Evolutionary conservation across 768 basidiomycete species (phyloP).

Genomic region (Nidula microcarpa): DNA sequence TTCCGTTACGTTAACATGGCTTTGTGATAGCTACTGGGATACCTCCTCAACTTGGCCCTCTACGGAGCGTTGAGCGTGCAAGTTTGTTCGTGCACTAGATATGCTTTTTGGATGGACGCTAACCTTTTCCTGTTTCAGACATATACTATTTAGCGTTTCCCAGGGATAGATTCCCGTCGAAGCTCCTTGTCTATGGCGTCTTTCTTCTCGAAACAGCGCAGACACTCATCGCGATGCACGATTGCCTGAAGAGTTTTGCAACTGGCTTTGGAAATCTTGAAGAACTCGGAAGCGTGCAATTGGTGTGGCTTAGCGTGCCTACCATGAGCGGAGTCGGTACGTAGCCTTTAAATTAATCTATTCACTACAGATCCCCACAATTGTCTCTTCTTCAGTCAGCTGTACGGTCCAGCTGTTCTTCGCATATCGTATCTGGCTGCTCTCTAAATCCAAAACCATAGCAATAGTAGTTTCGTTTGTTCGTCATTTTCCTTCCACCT

Average conservation of each 20-base stretch:
- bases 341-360: not conserved
- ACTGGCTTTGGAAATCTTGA: slow-evolving; percentile 15
- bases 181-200: slow-evolving; percentile 19
- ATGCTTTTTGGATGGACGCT: not conserved
- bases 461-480: not conserved
- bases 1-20: too few relatives aligned
- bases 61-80: slow-evolving; percentile 18
- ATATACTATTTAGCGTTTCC: slow-evolving; percentile 22
- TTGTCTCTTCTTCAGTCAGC: slow-evolving; percentile 8
- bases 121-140: slow-evolving; percentile 6
- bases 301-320: slow-evolving; percentile 18
- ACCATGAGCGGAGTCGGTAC: slow-evolving; percentile 19
- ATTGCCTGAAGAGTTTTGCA: slow-evolving; percentile 19
- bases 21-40: slow-evolving; percentile 15
- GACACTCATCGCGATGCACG: slow-evolving; percentile 16
- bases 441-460: slow-evolving; percentile 7
- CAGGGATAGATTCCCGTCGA: slow-evolving; percentile 14
- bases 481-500: not conserved
- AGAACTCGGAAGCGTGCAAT: slow-evolving; percentile 15
- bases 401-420: slow-evolving; percentile 20
- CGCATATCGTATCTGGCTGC: slow-evolving; percentile 14
- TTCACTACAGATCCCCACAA: not conserved
- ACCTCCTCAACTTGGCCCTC: slow-evolving; percentile 16
- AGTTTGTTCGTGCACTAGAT: slow-evolving; percentile 15
- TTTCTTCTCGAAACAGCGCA: slow-evolving; percentile 21